These are phyloP conservation scores for Alternaria arborescens DNA, from an alignment of 2,329 filamentous ascomycete genomes.

Conservation along the genomic window DNA sequence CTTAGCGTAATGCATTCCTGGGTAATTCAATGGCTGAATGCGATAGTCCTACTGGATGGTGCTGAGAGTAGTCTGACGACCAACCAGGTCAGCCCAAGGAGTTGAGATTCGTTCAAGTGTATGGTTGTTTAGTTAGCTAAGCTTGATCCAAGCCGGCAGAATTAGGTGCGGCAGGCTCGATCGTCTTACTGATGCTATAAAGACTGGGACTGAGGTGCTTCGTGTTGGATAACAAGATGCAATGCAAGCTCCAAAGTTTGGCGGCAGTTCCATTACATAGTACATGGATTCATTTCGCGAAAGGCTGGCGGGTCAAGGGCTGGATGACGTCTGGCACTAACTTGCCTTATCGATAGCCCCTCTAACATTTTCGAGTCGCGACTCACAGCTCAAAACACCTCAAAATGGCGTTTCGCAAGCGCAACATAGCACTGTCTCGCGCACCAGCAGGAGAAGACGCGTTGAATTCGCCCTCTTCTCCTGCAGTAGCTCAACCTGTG, in stretches of 20 bases:
- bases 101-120: neutral
- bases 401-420: conserved; percentile 73
- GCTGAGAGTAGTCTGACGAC: neutral
- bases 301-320: neutral
- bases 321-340: neutral
- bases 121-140: neutral
- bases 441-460: conserved; percentile 33
- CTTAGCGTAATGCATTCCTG: neutral
- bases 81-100: neutral
- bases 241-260: no score
- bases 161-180: no score
- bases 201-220: no score
- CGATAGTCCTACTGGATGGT: neutral
- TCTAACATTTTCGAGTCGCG: conserved; percentile 22
- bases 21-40: no score
- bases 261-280: neutral
- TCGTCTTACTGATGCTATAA: no score
- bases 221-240: no score
- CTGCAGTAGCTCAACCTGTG: conserved; percentile 23
- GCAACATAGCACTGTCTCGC: conserved; percentile 66
- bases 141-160: neutral
- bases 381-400: conserved; percentile 4
- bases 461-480: conserved; percentile 16
- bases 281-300: neutral
- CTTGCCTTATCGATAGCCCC: conserved; percentile 18